phyloP scores from a whole-genome alignment of 257 asterid species.

The Forsythia viridissima region DNA sequence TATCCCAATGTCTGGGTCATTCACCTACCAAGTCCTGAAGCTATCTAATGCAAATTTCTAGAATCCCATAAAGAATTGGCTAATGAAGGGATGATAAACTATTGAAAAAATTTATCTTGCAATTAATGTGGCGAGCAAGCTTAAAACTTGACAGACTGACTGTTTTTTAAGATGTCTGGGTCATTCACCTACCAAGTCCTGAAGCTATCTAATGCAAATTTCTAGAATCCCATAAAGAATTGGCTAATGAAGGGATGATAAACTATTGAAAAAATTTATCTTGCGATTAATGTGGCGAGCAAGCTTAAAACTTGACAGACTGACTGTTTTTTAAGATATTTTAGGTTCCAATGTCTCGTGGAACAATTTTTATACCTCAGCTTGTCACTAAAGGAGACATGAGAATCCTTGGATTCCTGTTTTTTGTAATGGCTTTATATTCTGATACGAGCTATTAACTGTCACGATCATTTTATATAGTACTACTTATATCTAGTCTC shows the following conservation, averaged over 20 bases:
- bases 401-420: slow-evolving; percentile 17
- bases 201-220: slow-evolving; percentile 21
- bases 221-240: neutral
- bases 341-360: neutral
- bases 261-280: neutral
- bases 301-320: neutral
- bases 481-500: neutral
- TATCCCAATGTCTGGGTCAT: neutral
- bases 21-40: neutral
- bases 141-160: neutral
- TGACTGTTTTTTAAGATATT: neutral
- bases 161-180: slow-evolving; percentile 2
- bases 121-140: neutral
- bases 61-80: neutral
- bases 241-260: neutral
- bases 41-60: slow-evolving; percentile 23
- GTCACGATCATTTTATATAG: neutral
- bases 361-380: slow-evolving; percentile 11
- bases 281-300: neutral
- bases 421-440: slow-evolving; percentile 5
- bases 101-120: neutral
- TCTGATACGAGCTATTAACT: neutral
- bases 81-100: neutral
- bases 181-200: neutral
- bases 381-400: neutral